A percentile compares a stretch with the other conserved stretches of the same genome.
Conservation (phyloP, 495 filamentous ascomycete species). For the Hyaloscypha hepaticicola region DNA sequence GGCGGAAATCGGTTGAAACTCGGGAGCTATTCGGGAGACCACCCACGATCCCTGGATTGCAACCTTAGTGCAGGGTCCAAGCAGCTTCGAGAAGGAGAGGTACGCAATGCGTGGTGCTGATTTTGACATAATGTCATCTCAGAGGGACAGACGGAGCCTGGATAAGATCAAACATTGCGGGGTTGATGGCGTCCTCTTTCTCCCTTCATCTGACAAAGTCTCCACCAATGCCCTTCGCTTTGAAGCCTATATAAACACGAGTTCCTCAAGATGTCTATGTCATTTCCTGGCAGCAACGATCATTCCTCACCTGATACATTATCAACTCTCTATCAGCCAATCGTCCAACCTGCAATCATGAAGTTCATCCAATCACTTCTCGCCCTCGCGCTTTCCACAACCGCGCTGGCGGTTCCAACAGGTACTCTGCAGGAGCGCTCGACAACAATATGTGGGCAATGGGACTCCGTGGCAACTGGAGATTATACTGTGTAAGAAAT, state of each 20-base stretch:
- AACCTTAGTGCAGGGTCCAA: background rate
- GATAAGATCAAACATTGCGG: background rate
- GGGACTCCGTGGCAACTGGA: constrained; percentile 42
- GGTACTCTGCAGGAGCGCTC: constrained; percentile 42
- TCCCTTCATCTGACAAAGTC: constrained; percentile 6
- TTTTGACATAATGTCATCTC: background rate
- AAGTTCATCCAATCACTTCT: constrained; percentile 21
- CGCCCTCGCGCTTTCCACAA: constrained; percentile 32
- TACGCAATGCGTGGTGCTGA: background rate
- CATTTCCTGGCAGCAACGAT: background rate
- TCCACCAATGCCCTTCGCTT: background rate
- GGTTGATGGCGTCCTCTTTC: background rate
- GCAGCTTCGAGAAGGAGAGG: background rate
- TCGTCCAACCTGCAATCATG: constrained; percentile 4
- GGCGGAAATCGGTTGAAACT: background rate
- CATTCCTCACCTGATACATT: background rate
- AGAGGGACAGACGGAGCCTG: no score
- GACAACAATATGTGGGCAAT: constrained; percentile 51
- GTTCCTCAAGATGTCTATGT: background rate
- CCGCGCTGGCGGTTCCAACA: constrained; percentile 41
- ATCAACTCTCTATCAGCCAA: background rate
- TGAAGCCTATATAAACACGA: background rate
- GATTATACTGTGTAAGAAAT: constrained; percentile 45
- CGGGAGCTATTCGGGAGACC: background rate
- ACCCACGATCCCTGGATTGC: background rate